A percentile compares a stretch with the other conserved stretches of the same genome.
phyloP scores from a whole-genome alignment of 2,329 filamentous ascomycete species.

The Plectosphaerella cucumerina region DNA sequence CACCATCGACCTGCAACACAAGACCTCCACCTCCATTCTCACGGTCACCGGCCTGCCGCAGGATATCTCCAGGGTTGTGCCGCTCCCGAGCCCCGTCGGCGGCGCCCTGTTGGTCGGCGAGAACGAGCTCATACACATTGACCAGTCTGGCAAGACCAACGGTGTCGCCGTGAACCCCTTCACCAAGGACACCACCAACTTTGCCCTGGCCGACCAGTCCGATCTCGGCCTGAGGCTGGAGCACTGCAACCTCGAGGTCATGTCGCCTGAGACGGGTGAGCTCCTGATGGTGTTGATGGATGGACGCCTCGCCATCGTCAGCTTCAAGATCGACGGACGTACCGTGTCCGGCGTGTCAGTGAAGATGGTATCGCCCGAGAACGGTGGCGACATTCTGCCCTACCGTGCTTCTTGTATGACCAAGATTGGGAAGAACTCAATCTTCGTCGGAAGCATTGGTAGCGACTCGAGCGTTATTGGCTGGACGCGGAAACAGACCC shows the following conservation, averaged over 20 bases:
- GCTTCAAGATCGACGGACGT: slow-evolving; percentile 83
- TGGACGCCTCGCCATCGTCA: slow-evolving; percentile 70
- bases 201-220: slow-evolving; percentile 82
- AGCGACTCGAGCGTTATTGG: slow-evolving; percentile 77
- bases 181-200: slow-evolving; percentile 75
- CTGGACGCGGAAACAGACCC: slow-evolving; percentile 66
- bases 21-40: slow-evolving; percentile 86
- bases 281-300: slow-evolving; percentile 76
- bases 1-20: slow-evolving; percentile 88
- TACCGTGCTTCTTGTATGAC: slow-evolving; percentile 65
- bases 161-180: slow-evolving; percentile 92
- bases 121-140: slow-evolving; percentile 92
- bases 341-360: slow-evolving; percentile 86
- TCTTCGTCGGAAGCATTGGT: slow-evolving; percentile 85
- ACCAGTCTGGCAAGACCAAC: slow-evolving; percentile 91
- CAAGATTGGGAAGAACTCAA: slow-evolving; percentile 58
- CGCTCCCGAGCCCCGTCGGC: slow-evolving; percentile 80
- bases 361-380: slow-evolving; percentile 56
- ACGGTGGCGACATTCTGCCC: slow-evolving; percentile 59
- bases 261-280: slow-evolving; percentile 75
- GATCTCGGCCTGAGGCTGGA: slow-evolving; percentile 77
- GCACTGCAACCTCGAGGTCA: slow-evolving; percentile 69
- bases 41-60: slow-evolving; percentile 82
- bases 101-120: slow-evolving; percentile 81
- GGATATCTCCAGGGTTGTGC: slow-evolving; percentile 78